Percentiles rank a stretch among this genome's conserved stretches.
These are phyloP conservation scores for Geotrichum citri-aurantii DNA, from an alignment of 1,139 yeast genomes.

Conservation along the genomic window DNA sequence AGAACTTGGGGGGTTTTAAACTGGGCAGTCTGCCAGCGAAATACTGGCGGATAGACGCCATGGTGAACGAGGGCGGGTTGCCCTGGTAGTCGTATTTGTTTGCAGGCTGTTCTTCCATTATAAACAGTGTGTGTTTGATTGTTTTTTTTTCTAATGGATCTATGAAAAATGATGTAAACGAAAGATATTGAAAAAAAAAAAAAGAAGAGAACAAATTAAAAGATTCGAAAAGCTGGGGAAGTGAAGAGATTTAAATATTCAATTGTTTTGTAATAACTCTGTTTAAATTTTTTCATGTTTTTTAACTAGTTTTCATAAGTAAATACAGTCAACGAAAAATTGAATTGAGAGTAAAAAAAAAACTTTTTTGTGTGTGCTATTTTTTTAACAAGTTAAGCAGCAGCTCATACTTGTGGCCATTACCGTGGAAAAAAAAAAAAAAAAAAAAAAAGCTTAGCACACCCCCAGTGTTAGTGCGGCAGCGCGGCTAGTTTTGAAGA, in stretches of 20 bases:
- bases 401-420: neutral
- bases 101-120: neutral
- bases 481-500: neutral
- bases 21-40: slow-evolving; percentile 41
- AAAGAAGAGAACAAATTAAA: neutral
- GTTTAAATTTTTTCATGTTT: neutral
- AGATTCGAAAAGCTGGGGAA: neutral
- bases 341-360: neutral
- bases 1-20: slow-evolving; percentile 39
- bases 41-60: slow-evolving; percentile 35
- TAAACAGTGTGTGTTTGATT: neutral
- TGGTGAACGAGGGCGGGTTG: slow-evolving; percentile 14
- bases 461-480: neutral
- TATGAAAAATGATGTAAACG: neutral
- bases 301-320: neutral
- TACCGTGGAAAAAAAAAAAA: too few species aligned
- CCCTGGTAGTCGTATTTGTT: slow-evolving; percentile 7
- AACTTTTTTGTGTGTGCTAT: neutral
- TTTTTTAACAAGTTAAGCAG: neutral
- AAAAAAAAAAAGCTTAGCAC: too few species aligned
- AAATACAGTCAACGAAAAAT: neutral
- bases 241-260: neutral
- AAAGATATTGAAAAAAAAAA: neutral
- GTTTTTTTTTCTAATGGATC: neutral
- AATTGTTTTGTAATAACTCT: neutral